Base-by-base conservation (phyloP, 495 filamentous ascomycete species). In the Pyrenula massariospora region DNA sequence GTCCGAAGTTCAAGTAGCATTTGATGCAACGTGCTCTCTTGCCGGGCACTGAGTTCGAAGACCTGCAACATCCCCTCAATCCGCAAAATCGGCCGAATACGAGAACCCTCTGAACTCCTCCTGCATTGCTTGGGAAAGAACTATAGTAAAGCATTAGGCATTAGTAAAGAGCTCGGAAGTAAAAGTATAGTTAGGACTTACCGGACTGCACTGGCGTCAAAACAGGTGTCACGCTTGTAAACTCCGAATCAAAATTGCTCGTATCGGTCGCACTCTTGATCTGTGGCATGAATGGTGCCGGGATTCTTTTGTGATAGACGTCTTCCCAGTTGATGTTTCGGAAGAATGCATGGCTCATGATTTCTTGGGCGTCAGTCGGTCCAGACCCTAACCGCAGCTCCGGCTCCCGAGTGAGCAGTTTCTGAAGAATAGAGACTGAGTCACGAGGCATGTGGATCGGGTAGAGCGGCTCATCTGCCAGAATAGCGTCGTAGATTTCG, bases 71-170 rank as follows among this genome's bases (percentile, higher is more conserved):
- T 42, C 31, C 31, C 15, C 31, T 42, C 56, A 68, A 75, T 69
- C 79, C 59, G 69, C 71, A 65, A 88, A 89, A 66, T 89, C 86
- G 25, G 87, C 86, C 31, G 85, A 86, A 64, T 99, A 99, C 12
- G 94, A 97, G 77, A 99, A 99, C 60, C 93, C 93, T 51, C 93
- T 86, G 88, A 99, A 99, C 69, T 99, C 91, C 75, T 99, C 93
- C 74, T 99, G 93, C 94, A 97, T 97, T 20, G 90, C 87, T 77
- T 96, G 92, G 10, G 94, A 93, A 52, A 99, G 82, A 24, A 99
- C 93, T 96, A 63, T 36, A 59, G 22, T 58, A n/a, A 19, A 61
- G n/a, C n/a, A n/a, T 50, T 49, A 54, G 12, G 54, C 19, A 25
- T 55, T 52, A 56, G 65, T 50, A 50, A 60, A 12, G 25, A 61